phyloP scores from a whole-genome alignment of 2,329 filamentous ascomycete species.

The Magnaporthales sp. region DNA sequence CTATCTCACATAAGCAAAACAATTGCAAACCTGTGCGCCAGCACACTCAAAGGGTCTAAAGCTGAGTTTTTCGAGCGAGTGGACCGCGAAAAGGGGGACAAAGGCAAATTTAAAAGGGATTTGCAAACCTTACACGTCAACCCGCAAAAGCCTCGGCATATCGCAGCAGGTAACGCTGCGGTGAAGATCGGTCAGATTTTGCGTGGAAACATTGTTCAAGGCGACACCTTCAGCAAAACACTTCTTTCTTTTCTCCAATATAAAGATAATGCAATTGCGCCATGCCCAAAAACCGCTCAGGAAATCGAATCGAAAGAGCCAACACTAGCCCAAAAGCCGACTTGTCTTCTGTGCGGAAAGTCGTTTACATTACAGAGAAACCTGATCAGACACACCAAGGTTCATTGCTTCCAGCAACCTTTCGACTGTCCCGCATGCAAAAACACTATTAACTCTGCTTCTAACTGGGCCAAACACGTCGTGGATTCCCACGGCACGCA shows the following conservation, averaged over 20 bases:
- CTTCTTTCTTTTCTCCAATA: not conserved
- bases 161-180: not conserved
- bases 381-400: not conserved
- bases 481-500: not conserved
- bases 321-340: not conserved
- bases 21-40: not conserved
- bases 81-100: not conserved
- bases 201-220: not conserved
- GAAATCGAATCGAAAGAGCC: not conserved
- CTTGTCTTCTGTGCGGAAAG: not conserved
- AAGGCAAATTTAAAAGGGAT: not conserved
- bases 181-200: not conserved
- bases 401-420: not conserved
- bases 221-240: not conserved
- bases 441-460: not conserved
- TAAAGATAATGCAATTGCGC: no score
- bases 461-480: not conserved
- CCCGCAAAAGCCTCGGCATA: not conserved
- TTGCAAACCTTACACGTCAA: not conserved
- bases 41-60: not conserved
- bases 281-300: not conserved
- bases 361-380: not conserved
- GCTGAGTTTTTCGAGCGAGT: not conserved
- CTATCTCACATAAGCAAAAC: not conserved
- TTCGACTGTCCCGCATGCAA: not conserved